Base-by-base conservation (phyloP, 169 alveolate species). In the Cryptosporidium ryanae region DNA sequence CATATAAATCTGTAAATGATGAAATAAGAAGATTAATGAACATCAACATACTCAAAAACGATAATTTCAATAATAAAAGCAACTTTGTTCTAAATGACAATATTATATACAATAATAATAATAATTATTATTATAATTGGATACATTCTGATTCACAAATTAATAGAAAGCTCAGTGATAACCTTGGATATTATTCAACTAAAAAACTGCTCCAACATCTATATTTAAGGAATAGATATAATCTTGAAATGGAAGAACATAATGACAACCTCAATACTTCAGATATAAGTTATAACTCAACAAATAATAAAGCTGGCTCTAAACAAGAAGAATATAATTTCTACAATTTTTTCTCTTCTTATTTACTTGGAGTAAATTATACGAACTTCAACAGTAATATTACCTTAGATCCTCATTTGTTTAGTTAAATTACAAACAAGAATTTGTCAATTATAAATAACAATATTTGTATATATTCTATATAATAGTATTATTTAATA, bases 341-440 rank as follows among this genome's bases (percentile, higher is more conserved):
- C 10, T 31, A 50, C 21, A 32, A 32, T 15, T 64, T 65, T 54
- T 17, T 68, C 15, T 68, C 66, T 21, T 68, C 83, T 0, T 68
- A 68, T 64, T 34, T 68, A 52, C 54, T 68, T 17, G 83, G 83
- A 27, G 83, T 68, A 0, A 68, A 68, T 21, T 68, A 68, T 38
- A 68, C 83, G 0, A 68, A 68, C 29, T 68, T 68, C 32, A 21
- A 12, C 5, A 68, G 52, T 18, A 49, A 43, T 31, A 49, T 66
- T 2, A 52, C 27, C 27, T 49, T 66, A 49, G 82, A 66, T n/a
- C 44, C 13, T 15, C 8, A 66, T 12, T 48, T 66, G 2, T 66
- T 66, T 21, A 43, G 29, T 0, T 66, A 70, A 29, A 70, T 64
- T 38, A 27, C 52, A 52, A 21, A 70, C 0, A 38, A 34, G 8